These are phyloP conservation scores for Termitomyces sp. DNA, from an alignment of 768 basidiomycete genomes.

Conservation along the genomic window DNA sequence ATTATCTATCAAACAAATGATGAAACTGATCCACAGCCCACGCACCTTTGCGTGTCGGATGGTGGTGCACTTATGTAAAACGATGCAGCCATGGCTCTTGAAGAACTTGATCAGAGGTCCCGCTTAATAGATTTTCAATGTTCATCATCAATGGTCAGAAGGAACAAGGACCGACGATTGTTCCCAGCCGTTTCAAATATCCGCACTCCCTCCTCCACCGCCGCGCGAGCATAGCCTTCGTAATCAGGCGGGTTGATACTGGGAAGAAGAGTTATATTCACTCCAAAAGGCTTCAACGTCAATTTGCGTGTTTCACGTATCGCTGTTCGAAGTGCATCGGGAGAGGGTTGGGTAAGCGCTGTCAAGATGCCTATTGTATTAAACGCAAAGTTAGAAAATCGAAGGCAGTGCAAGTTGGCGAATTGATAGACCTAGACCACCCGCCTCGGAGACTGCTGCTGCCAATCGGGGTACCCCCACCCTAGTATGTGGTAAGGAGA, in stretches of 20 bases:
- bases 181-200: slow-evolving; percentile 95
- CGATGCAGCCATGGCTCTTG: slow-evolving; percentile 71
- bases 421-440: slow-evolving; percentile 61
- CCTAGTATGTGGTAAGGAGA: slow-evolving; percentile 38
- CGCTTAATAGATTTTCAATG: slow-evolving; percentile 38
- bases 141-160: background rate
- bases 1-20: background rate
- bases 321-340: slow-evolving; percentile 74
- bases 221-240: slow-evolving; percentile 73
- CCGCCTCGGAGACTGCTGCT: slow-evolving; percentile 79
- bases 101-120: slow-evolving; percentile 76
- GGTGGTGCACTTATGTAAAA: slow-evolving; percentile 90
- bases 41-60: slow-evolving; percentile 80
- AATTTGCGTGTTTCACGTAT: slow-evolving; percentile 73
- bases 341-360: slow-evolving; percentile 83
- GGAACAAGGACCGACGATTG: slow-evolving; percentile 54
- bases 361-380: slow-evolving; percentile 67
- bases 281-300: slow-evolving; percentile 77
- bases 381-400: background rate
- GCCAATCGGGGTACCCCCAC: slow-evolving; percentile 75
- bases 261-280: slow-evolving; percentile 85
- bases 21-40: background rate
- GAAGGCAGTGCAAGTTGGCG: background rate
- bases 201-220: slow-evolving; percentile 82
- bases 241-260: slow-evolving; percentile 91